These are phyloP conservation scores for Rosa lucieae DNA, from an alignment of 306 rosid species.

Conservation along the genomic window DNA sequence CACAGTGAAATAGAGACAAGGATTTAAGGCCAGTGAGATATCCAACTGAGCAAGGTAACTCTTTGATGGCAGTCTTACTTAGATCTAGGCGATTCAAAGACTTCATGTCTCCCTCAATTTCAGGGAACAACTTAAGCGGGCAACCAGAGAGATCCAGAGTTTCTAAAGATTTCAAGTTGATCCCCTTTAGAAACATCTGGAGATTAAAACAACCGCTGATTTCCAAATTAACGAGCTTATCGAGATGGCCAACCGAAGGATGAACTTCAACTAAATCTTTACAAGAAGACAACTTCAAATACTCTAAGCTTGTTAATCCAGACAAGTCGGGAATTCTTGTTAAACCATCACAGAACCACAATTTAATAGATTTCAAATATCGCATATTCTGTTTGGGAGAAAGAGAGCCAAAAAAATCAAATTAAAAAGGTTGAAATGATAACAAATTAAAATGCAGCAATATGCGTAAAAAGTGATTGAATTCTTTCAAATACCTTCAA, in stretches of 20 bases:
- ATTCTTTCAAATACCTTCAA: not conserved
- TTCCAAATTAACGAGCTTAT: not conserved
- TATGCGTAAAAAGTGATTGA: too few relatives aligned
- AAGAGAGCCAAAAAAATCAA: not conserved
- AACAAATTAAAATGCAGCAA: too few relatives aligned
- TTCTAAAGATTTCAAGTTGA: not conserved
- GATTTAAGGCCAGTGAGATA: too few relatives aligned
- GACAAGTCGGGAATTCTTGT: not conserved
- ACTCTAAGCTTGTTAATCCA: not conserved
- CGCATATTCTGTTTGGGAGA: not conserved
- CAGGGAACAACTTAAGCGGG: too few relatives aligned
- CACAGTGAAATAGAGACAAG: too few relatives aligned
- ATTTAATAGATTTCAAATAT: not conserved
- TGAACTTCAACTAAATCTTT: not conserved
- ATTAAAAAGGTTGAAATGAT: not conserved
- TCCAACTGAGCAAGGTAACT: too few relatives aligned
- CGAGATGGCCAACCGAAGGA: not conserved
- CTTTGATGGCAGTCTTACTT: too few relatives aligned
- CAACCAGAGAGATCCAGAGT: too few relatives aligned
- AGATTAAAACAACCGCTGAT: rapidly evolving
- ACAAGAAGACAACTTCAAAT: rapidly evolving
- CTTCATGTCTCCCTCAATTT: too few relatives aligned
- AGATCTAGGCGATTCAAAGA: too few relatives aligned
- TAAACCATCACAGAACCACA: not conserved
- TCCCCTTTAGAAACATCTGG: not conserved